phyloP scores from a whole-genome alignment of 768 basidiomycete genomes.

The Russula ochroleuca region DNA sequence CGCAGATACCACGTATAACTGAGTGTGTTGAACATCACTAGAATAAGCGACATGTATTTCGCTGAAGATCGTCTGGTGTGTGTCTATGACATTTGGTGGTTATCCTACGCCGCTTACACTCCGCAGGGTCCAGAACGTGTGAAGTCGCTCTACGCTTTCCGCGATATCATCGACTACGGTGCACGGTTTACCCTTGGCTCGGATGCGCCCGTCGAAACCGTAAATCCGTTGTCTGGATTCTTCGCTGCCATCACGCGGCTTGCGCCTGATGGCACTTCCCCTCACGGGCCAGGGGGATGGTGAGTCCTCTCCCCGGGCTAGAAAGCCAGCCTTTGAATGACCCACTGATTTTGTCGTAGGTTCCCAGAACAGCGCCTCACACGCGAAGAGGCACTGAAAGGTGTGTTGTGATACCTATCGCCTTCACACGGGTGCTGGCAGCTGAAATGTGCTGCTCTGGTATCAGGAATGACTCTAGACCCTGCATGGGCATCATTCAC shows the following conservation, averaged over 20 bases:
- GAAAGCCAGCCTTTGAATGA: background rate
- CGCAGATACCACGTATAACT: constrained; percentile 5
- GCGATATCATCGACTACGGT: constrained; percentile 58
- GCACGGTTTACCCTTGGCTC: constrained; percentile 76
- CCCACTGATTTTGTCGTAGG: constrained; percentile 40
- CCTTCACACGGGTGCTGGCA: background rate
- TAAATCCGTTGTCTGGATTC: constrained; percentile 81
- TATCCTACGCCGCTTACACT: constrained; percentile 14
- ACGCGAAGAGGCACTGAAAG: constrained; percentile 71
- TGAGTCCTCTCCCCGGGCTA: constrained; percentile 35
- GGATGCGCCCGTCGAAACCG: constrained; percentile 84
- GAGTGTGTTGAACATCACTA: constrained; percentile 31
- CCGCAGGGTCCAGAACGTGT: constrained; percentile 75
- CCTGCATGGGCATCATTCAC: constrained; percentile 85
- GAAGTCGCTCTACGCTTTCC: constrained; percentile 84
- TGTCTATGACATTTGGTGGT: background rate
- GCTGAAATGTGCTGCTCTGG: constrained; percentile 2
- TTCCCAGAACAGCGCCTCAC: constrained; percentile 78
- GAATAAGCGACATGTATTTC: constrained; percentile 86
- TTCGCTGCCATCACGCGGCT: constrained; percentile 84
- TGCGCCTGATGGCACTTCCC: constrained; percentile 64
- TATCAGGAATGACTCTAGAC: constrained; percentile 77
- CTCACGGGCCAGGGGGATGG: constrained; percentile 84
- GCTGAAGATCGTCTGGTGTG: constrained; percentile 75
- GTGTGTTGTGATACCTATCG: constrained; percentile 34